phyloP scores from a whole-genome alignment of 2,329 filamentous ascomycete species.

The Aspergillus oerlinghausenensis region DNA sequence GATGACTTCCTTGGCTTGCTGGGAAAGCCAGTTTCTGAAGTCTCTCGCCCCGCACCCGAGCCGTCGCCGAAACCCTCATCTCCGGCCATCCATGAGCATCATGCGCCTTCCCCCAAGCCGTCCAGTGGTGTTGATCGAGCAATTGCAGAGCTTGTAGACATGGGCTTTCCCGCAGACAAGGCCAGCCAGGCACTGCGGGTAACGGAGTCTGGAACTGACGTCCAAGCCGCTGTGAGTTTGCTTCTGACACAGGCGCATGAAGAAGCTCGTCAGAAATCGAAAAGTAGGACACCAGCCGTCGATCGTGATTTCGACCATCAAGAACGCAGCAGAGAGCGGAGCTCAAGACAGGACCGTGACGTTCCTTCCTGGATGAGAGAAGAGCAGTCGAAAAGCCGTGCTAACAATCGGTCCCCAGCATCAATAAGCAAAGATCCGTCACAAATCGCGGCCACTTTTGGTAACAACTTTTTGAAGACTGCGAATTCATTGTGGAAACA shows the following conservation, averaged over 20 bases:
- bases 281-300: conserved; percentile 24
- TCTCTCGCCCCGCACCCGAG: conserved; percentile 33
- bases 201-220: conserved; percentile 72
- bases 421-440: conserved; percentile 66
- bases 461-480: conserved; percentile 82
- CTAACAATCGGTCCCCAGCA: conserved; percentile 34
- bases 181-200: conserved; percentile 74
- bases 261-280: conserved; percentile 68
- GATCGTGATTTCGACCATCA: conserved; percentile 14
- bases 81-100: conserved; percentile 12
- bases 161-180: conserved; percentile 85
- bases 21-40: conserved; percentile 54
- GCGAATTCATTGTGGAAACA: conserved; percentile 95
- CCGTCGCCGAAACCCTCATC: conserved; percentile 19
- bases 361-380: conserved; percentile 62
- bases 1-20: conserved; percentile 61
- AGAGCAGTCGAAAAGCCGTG: conserved; percentile 31
- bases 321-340: conserved; percentile 21
- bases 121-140: conserved; percentile 65
- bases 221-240: conserved; percentile 84
- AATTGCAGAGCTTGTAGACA: conserved; percentile 84
- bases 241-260: conserved; percentile 86
- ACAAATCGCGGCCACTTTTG: conserved; percentile 76
- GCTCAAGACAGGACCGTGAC: conserved; percentile 25
- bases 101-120: conserved; percentile 21